Base-by-base conservation (phyloP, 2,329 filamentous ascomycete genomes). In the Diaporthe capsici region DNA sequence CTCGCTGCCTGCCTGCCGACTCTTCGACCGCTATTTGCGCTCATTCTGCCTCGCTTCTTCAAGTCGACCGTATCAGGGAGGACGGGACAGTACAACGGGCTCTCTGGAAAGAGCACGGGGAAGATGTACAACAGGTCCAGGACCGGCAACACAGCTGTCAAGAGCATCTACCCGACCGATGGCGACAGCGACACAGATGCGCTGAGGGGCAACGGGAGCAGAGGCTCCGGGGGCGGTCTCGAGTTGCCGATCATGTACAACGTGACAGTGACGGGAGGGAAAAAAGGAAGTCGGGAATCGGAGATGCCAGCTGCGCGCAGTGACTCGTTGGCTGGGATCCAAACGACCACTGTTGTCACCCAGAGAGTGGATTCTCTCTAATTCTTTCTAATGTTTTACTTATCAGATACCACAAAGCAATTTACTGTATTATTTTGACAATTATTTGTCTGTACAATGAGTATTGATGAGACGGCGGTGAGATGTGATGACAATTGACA, bases 1-100 rank as follows among this genome's bases (percentile, higher is more conserved):
- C 57, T 81, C 7, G 79, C 80, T 7, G 80, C 80, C 1, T 80
- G 80, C 63, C 77, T 82, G 17, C 81, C 81, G 2, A 82, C 81
- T 2, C 80, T 82, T 2, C 79, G 79, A 15, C 81, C 81, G 0
- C 77, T 82, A 15, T 74, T 82, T n/a, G 76, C 76, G 37, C 72
- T 76, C 1, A 49, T 78, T 28, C 63, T 81, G 12, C 80, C 80
- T 1, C 75, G 78, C 13, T 44, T 80, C 58, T 79, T 81, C 73
- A 75, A 71, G 63, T 73, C 75, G 9, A 75, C 73, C 15, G 15
- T 68, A 34, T 31, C 72, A 31, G 28, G 58, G 28, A 25, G 60
- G n/a, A 37, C 47, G 60, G 71, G 70, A 39, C 4, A 72, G n/a
- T 70, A 58, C 53, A 65, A 73, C 44, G 70, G 53, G 20, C 22